Conservation (phyloP, 2,329 filamentous ascomycete species). For the Leptographium radiaticola region DNA sequence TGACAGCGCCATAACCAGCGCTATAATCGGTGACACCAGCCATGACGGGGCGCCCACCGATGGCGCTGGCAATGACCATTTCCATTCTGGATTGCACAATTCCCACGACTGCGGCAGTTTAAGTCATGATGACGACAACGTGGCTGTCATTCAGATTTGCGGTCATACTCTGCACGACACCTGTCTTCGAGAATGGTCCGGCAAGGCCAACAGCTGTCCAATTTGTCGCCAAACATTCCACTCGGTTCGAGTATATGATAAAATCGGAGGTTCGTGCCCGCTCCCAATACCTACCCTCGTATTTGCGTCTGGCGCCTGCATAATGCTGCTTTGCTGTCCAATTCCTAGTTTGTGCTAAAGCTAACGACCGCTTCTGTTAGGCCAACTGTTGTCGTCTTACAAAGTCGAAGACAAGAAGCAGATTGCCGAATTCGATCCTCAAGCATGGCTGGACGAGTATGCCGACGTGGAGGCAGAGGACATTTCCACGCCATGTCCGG, state of each 20-base stretch:
- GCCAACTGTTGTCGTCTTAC: constrained; percentile 43
- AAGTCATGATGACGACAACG: constrained; percentile 24
- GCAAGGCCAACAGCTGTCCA: constrained; percentile 93
- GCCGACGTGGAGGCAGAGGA: constrained; percentile 65
- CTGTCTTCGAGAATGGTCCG: constrained; percentile 87
- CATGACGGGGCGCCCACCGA: not conserved
- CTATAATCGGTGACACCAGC: not conserved
- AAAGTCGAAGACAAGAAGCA: constrained; percentile 73
- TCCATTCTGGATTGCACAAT: not conserved
- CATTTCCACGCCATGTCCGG: constrained; percentile 60
- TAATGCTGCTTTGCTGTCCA: not conserved
- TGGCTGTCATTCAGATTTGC: constrained; percentile 59
- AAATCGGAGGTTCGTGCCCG: constrained; percentile 52
- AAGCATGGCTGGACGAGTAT: constrained; percentile 56
- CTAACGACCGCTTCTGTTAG: constrained; percentile 19
- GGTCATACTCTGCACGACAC: constrained; percentile 87
- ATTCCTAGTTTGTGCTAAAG: not conserved
- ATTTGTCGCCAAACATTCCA: constrained; percentile 93
- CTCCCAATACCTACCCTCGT: not conserved
- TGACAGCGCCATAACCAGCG: constrained; percentile 2
- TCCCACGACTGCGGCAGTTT: not conserved
- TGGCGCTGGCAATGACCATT: not conserved
- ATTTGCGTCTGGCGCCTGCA: not conserved
- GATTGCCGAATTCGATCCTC: constrained; percentile 77
- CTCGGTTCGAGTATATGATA: constrained; percentile 70